Base-by-base conservation (phyloP, 805 yeast genomes). In the Spathaspora passalidarum region DNA sequence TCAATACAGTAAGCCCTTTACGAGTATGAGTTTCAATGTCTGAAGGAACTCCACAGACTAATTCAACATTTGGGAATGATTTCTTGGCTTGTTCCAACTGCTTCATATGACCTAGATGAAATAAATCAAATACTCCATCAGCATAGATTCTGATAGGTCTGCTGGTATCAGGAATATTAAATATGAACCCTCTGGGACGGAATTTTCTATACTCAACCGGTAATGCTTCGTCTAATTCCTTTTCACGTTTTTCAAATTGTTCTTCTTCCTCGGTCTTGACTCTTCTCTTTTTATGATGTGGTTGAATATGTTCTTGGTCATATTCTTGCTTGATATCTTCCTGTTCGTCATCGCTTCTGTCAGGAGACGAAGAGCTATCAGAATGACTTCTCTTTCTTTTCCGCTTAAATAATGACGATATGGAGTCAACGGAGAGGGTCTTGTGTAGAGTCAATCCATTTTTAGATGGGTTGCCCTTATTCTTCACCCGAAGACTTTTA, bases 81-180 rank as follows among this genome's bases (percentile, higher is more conserved):
- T 92, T 91, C 59, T 94, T 92, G 56, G 98, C 92, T 68, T 94
- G 99, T 62, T 94, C 98, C 56, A 94, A 75, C 65, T 94, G 99
- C 60, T 90, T 82, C 99, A 94, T 94, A 63, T 94, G 99, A 19
- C 99, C 99, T 59, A 94, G 65, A 66, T 94, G 99, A 70, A 94
- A 94, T 51, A 94, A 71, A 67, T 94, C 99, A 72, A 94, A 94
- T 16, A 94, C 97, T 44, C 99, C 99, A 67, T 94, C 99, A 5
- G 99, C 99, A 63, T 94, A 94, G n/a, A 94, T 81, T 49, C 99
- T 78, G 22, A 94, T 81, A 1, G 96, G 91, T 48, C 97, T 76
- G 59, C 86, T 94, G 3, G 62, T 71, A 2, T 97, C 95, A 2
- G 99, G 99, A 20, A 83, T 55, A 55, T 88, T 89, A 65, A 94